phyloP scores from a whole-genome alignment of 1,284 basidiomycete species.

The Ceratobasidium sp. region DNA sequence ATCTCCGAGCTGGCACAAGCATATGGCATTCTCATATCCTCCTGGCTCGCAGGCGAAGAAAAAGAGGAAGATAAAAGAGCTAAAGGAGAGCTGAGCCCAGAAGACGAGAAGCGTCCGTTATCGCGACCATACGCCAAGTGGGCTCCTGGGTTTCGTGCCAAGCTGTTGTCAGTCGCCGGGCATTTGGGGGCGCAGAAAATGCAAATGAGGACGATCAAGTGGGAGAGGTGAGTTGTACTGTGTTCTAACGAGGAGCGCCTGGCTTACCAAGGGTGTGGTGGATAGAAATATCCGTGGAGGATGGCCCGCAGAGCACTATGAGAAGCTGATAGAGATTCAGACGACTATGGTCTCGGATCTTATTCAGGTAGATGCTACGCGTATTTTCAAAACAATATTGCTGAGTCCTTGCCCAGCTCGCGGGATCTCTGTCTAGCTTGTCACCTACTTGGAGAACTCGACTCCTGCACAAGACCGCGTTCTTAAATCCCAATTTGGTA shows the following conservation, averaged over 20 bases:
- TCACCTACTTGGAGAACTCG: slow-evolving; percentile 52
- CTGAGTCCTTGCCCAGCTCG: slow-evolving; percentile 50
- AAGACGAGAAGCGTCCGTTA: slow-evolving; percentile 14
- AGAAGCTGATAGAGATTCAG: slow-evolving; percentile 53
- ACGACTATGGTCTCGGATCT: slow-evolving; percentile 55
- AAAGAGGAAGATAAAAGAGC: slow-evolving; percentile 41
- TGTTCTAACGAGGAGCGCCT: too few relatives aligned
- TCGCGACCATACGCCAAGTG: slow-evolving; percentile 38
- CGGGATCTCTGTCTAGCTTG: slow-evolving; percentile 53
- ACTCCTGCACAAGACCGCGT: slow-evolving; percentile 55
- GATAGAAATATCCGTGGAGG: slow-evolving; percentile 55
- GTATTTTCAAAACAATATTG: not conserved
- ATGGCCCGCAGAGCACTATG: slow-evolving; percentile 61
- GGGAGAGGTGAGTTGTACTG: slow-evolving; percentile 52
- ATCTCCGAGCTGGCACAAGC: slow-evolving; percentile 53
- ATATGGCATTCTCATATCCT: slow-evolving; percentile 56
- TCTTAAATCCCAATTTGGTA: slow-evolving; percentile 60
- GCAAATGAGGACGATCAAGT: slow-evolving; percentile 55
- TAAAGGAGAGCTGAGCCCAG: not conserved
- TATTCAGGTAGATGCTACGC: slow-evolving; percentile 52
- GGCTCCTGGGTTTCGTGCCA: slow-evolving; percentile 41
- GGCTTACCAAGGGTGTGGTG: not conserved
- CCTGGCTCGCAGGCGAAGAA: slow-evolving; percentile 53
- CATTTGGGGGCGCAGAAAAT: slow-evolving; percentile 52
- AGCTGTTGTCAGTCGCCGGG: slow-evolving; percentile 48